Conservation (phyloP, 2,329 filamentous ascomycete species). For the Ustilaginoidea virens region DNA sequence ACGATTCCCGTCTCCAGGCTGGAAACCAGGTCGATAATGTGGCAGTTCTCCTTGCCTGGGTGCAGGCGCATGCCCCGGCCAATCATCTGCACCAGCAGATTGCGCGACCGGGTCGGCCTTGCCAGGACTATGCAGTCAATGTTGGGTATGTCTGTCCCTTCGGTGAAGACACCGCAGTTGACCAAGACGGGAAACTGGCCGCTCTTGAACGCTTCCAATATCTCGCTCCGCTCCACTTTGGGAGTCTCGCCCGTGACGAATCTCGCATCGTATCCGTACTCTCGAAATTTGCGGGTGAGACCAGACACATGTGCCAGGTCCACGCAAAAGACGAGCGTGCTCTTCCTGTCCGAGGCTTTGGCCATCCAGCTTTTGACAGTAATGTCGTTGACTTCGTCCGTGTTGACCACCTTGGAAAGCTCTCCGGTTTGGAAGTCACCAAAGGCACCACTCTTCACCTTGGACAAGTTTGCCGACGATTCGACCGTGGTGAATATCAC, state of each 20-base stretch:
- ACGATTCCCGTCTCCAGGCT: slow-evolving; percentile 72
- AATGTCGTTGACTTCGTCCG: slow-evolving; percentile 61
- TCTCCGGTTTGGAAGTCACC: slow-evolving; percentile 71
- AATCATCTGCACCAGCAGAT: slow-evolving; percentile 94
- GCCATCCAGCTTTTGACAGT: slow-evolving; percentile 76
- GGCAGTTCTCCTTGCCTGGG: slow-evolving; percentile 71
- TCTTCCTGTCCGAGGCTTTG: slow-evolving; percentile 57
- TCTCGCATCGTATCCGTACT: slow-evolving; percentile 64
- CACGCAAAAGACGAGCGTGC: slow-evolving; percentile 88
- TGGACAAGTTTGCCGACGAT: slow-evolving; percentile 64
- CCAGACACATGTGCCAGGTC: slow-evolving; percentile 68
- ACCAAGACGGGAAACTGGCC: slow-evolving; percentile 74
- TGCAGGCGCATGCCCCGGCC: slow-evolving; percentile 80
- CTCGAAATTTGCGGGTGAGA: slow-evolving; percentile 61
- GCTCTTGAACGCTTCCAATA: slow-evolving; percentile 59
- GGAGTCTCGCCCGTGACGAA: slow-evolving; percentile 77
- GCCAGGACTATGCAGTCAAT: slow-evolving; percentile 87
- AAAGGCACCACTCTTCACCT: slow-evolving; percentile 40
- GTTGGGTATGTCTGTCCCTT: slow-evolving; percentile 95
- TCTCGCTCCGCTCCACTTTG: slow-evolving; percentile 49
- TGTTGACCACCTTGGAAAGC: slow-evolving; percentile 77
- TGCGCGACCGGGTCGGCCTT: slow-evolving; percentile 80
- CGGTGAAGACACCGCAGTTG: slow-evolving; percentile 93
- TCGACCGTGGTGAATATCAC: slow-evolving; percentile 90
- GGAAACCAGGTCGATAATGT: slow-evolving; percentile 92